Evolutionary conservation across 2,329 filamentous ascomycete species (phyloP), one percentile per base, ranked within the genome.

Genomic region (Aspergillus aculeatinus): DNA sequence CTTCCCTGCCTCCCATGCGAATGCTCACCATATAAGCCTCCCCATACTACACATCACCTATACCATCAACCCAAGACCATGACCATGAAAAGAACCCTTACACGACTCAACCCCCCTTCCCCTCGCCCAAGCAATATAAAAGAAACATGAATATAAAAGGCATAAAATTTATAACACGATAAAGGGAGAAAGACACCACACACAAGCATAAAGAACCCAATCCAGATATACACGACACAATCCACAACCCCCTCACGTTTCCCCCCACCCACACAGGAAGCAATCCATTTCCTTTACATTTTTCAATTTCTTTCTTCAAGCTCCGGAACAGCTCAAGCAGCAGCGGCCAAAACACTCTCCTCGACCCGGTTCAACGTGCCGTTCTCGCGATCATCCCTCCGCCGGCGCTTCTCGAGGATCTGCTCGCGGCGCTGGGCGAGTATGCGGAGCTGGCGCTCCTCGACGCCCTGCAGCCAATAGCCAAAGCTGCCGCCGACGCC

Each of bases 391-490:
- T 90, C 86, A 61, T 88, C 88, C 75, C 89, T 88, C 78, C 92
- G 84, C 76, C 88, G 88, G 75, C 95, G 85, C 88, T 98, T 98
- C 82, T 96, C 93, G 60, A 98, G 81, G 67, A 99, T 83, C 58
- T 83, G 78, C 68, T 90, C 84, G 82, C 92, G 93, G 74, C 93
- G 88, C 74, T 94, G 89, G 66, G 83, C 81, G 61, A 99, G 81
- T 64, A 92, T 85, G 66, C 86, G 85, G 68, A 89, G 84, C 80
- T 98, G 94, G 75, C 87, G 84, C 72, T 91, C 82, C 77, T 97
- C 92, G 59, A 98, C 91, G 64, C 91, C 91, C 81, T 93, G 88
- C 69, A 99, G 82, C 92, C 94, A 99, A 84, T 97, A 97, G 69
- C 95, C 95, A 80, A 98, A 97, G 79, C 89, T 91, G 69, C 89